These are phyloP conservation scores for Fusarium staphyleae DNA, from an alignment of 2,329 filamentous ascomycete genomes.

Conservation along the genomic window DNA sequence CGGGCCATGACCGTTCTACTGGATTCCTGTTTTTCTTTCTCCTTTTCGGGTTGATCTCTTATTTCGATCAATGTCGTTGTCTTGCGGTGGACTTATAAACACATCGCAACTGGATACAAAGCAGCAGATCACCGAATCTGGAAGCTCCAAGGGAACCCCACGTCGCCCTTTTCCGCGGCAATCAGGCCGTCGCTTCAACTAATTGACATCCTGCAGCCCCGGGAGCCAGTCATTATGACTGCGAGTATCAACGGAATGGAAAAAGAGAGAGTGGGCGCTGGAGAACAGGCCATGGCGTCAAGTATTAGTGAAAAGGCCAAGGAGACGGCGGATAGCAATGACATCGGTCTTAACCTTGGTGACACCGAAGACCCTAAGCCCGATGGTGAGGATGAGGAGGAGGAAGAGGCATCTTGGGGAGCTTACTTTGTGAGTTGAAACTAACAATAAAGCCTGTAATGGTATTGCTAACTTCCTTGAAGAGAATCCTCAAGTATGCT, in stretches of 20 bases:
- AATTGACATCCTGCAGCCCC: not conserved
- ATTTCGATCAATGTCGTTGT: slow-evolving; percentile 6
- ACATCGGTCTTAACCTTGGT: slow-evolving; percentile 2
- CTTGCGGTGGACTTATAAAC: no score
- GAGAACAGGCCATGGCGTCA: slow-evolving; percentile 16
- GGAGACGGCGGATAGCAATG: slow-evolving; percentile 14
- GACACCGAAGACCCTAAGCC: slow-evolving; percentile 2
- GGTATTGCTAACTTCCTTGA: slow-evolving; percentile 8
- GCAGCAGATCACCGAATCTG: slow-evolving; percentile 4
- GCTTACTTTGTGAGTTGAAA: slow-evolving; percentile 32
- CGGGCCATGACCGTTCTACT: not conserved
- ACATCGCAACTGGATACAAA: no score
- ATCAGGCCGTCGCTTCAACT: not conserved
- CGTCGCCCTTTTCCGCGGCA: not conserved
- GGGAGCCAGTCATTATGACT: not conserved
- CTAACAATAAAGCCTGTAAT: not conserved
- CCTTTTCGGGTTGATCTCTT: not conserved
- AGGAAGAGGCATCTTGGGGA: slow-evolving; percentile 27
- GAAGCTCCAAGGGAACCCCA: not conserved
- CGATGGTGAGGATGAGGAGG: slow-evolving; percentile 21
- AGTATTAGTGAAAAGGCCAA: slow-evolving; percentile 27
- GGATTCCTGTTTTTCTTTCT: not conserved
- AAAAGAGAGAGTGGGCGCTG: not conserved
- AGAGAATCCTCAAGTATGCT: slow-evolving; percentile 46
- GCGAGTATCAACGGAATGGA: not conserved